phyloP scores from a whole-genome alignment of 495 filamentous ascomycete genomes.

The Chaetomium cochliodes region DNA sequence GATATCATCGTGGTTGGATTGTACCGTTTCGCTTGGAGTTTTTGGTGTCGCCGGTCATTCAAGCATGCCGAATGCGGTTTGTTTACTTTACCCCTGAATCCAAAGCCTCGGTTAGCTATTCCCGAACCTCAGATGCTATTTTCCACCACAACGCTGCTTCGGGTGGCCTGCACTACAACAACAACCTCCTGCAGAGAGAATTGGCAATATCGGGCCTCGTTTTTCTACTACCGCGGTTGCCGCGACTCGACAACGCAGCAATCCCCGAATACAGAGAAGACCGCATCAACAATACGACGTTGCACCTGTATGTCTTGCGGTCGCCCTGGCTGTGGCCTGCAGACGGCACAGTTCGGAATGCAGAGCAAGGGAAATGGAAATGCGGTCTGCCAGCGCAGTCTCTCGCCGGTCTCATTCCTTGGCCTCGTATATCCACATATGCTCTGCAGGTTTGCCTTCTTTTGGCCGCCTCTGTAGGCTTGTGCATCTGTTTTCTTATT shows the following conservation, averaged over 20 bases:
- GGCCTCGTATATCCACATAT: no score
- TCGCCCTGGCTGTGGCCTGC: not conserved
- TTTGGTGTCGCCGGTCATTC: no score
- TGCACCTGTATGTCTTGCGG: not conserved
- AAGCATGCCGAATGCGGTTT: no score
- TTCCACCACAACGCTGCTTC: not conserved
- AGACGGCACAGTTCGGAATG: not conserved
- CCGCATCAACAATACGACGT: not conserved
- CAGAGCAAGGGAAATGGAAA: not conserved
- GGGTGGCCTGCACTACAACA: no score
- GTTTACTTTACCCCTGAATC: no score
- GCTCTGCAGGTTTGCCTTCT: no score
- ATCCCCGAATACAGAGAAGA: not conserved
- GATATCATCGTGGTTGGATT: not conserved
- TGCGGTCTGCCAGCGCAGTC: not conserved
- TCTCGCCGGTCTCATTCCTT: not conserved
- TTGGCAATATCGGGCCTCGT: not conserved
- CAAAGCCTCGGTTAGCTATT: no score
- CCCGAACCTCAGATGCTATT: not conserved
- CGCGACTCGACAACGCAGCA: not conserved
- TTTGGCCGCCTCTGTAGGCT: no score
- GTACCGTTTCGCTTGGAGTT: no score
- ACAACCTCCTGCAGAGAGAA: no score
- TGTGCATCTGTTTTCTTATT: no score
- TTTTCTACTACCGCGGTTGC: not conserved